Evolutionary conservation across 2,329 filamentous ascomycete genomes (phyloP), one percentile per base, ranked within the genome.

Genomic region (Calonectria pseudoturangicola): DNA sequence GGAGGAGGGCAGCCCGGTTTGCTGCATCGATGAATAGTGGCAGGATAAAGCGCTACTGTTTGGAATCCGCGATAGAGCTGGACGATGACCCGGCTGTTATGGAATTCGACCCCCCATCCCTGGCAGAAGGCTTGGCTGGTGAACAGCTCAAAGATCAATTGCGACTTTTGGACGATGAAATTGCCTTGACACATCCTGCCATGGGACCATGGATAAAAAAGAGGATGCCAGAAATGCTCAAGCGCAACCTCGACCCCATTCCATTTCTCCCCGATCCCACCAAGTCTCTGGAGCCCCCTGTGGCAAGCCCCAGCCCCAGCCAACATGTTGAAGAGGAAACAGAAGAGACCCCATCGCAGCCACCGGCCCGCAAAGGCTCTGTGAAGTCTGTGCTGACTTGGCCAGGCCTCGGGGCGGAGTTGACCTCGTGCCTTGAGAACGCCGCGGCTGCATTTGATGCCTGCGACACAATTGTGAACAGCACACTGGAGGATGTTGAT

Each of bases 1-100:
- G 92, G 92, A 86, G 92, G 73, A 87, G 88, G 63, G 86, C 88
- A 2, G 90, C 90, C 0, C 88, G 91, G 4, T 87, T 93, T 54
- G 90, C 88, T 4, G 87, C 88, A 0, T 89, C 91, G 56, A 81
- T 93, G 51, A 88, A 87, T 54, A 92, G 91, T 74, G 80, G 85
- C 0, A 86, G 91, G 15, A 86, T 92, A 30, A 89, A 88, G 75
- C 85, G 92, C 43, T 93, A 90, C 78, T 93, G 91, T 71, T 83
- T 93, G 2, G 92, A 93, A 79, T 90, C 92, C 39, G 91, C 92
- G 7, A 89, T 93, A 39, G 92, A 93, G 81, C 83, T 93, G 45
- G 92, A 93, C 74, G 92, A 93, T 77, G 92, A 93, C 75, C 92
- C 92, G 0, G 87, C 91, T 3, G 84, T 92, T 2, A 87, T 87